phyloP scores from a whole-genome alignment of 2,329 filamentous ascomycete species.

The Rhynchosporium agropyri region DNA sequence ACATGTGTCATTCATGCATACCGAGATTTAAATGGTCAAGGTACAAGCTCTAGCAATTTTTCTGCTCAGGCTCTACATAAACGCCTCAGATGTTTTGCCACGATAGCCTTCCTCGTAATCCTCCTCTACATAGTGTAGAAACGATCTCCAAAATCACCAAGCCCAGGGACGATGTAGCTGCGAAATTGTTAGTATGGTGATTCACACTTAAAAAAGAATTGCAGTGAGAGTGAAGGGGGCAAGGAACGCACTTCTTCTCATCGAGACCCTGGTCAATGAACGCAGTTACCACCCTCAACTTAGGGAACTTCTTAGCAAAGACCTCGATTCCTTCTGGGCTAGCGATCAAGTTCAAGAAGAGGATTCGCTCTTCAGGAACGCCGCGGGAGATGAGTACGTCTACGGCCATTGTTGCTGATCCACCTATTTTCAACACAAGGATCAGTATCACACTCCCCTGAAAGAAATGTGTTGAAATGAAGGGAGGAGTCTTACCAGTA shows the following conservation, averaged over 20 bases:
- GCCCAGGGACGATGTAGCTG: constrained; percentile 92
- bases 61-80: not conserved
- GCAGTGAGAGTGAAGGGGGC: not conserved
- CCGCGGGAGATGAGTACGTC: constrained; percentile 88
- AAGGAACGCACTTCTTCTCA: constrained; percentile 81
- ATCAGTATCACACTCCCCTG: not conserved
- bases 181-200: constrained; percentile 30
- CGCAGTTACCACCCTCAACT: constrained; percentile 87
- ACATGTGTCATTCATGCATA: not conserved
- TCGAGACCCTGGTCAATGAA: constrained; percentile 97
- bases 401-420: constrained; percentile 95
- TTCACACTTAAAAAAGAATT: constrained; percentile 18
- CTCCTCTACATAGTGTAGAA: constrained; percentile 81
- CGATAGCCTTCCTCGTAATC: constrained; percentile 1
- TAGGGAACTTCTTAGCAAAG: constrained; percentile 87
- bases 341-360: constrained; percentile 97
- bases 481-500: constrained; percentile 64
- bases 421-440: constrained; percentile 57
- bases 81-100: not conserved
- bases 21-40: not conserved
- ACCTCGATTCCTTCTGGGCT: constrained; percentile 89
- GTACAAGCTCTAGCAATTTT: not conserved
- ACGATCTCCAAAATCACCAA: constrained; percentile 93
- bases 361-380: constrained; percentile 90
- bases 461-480: not conserved